Percentiles rank a stretch among this genome's conserved stretches.
These are phyloP conservation scores for Afroboletus lepidellus DNA, from an alignment of 1,284 basidiomycete genomes.

Conservation along the genomic window DNA sequence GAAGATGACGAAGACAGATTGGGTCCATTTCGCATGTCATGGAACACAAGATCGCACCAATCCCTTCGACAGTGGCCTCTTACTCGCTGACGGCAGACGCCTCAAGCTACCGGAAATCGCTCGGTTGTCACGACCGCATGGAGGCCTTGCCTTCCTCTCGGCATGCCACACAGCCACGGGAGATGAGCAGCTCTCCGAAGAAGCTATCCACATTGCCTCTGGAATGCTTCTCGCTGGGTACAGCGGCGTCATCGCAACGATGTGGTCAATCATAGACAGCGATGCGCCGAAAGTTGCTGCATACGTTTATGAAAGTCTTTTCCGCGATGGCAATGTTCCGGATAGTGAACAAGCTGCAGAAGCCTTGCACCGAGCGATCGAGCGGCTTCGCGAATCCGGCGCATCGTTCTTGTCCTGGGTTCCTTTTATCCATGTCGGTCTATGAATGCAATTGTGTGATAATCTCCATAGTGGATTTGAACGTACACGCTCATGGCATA, in stretches of 20 bases:
- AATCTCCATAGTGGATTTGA: no score
- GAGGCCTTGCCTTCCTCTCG: neutral
- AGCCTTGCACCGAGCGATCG: neutral
- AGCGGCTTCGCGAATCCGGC: neutral
- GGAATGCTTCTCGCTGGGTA: conserved; percentile 3
- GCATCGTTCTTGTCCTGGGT: conserved; percentile 1
- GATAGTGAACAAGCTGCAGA: neutral
- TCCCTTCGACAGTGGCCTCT: neutral
- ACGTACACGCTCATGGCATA: no score
- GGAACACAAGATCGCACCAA: neutral
- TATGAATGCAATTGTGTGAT: no score
- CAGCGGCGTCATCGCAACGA: neutral
- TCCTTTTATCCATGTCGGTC: conserved; percentile 1
- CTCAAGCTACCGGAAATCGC: neutral
- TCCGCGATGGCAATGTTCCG: neutral
- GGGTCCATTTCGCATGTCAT: conserved; percentile 1
- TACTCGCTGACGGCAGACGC: neutral
- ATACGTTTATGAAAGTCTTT: neutral
- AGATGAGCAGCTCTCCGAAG: neutral
- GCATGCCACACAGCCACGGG: conserved; percentile 1
- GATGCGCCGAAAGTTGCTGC: neutral
- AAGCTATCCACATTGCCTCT: neutral
- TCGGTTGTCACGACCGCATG: neutral
- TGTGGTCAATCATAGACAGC: neutral
- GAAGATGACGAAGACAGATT: neutral